Percentiles rank a stretch among this genome's conserved stretches.
Evolutionary conservation across 306 rosid species (phyloP).

Genomic region (Ziziphus jujuba): DNA sequence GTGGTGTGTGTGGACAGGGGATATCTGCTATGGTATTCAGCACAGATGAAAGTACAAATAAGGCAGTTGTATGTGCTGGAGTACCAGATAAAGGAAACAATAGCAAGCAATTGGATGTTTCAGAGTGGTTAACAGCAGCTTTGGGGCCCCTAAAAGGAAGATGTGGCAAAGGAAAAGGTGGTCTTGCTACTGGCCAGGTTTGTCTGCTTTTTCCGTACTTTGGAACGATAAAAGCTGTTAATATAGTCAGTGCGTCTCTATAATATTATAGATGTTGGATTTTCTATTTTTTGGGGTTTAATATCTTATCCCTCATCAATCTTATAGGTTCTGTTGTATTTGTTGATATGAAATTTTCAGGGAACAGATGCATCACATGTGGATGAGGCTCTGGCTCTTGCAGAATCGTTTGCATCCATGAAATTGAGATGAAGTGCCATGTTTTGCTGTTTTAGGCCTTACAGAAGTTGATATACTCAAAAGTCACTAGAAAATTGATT

Average conservation of each 20-base stretch:
- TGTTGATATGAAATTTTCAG: conserved; percentile 38
- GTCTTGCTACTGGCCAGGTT: conserved; percentile 99
- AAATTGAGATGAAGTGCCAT: conserved; percentile 43
- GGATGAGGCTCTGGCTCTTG: conserved; percentile 75
- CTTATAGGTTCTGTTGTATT: neutral
- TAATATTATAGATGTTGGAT: neutral
- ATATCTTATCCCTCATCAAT: too few relatives aligned
- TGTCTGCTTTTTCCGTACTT: conserved; percentile 16
- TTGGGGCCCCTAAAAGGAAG: conserved; percentile 83
- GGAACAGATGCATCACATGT: conserved; percentile 79
- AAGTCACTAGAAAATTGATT: too few relatives aligned
- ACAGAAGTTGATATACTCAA: too few relatives aligned
- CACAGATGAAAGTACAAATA: conserved; percentile 74
- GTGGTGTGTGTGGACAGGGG: conserved; percentile 56
- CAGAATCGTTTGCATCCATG: conserved; percentile 62
- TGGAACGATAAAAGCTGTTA: neutral
- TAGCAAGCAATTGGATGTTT: conserved; percentile 64
- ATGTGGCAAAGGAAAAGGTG: conserved; percentile 92
- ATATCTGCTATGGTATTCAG: conserved; percentile 90
- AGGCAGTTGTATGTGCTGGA: conserved; percentile 95
- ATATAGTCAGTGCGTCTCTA: neutral
- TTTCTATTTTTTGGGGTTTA: neutral
- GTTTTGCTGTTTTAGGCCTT: too few relatives aligned
- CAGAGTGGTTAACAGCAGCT: conserved; percentile 85
- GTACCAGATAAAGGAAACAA: conserved; percentile 67